Evolutionary conservation across 495 filamentous ascomycete species (phyloP).

Genomic region (Durotheca rogersii): DNA sequence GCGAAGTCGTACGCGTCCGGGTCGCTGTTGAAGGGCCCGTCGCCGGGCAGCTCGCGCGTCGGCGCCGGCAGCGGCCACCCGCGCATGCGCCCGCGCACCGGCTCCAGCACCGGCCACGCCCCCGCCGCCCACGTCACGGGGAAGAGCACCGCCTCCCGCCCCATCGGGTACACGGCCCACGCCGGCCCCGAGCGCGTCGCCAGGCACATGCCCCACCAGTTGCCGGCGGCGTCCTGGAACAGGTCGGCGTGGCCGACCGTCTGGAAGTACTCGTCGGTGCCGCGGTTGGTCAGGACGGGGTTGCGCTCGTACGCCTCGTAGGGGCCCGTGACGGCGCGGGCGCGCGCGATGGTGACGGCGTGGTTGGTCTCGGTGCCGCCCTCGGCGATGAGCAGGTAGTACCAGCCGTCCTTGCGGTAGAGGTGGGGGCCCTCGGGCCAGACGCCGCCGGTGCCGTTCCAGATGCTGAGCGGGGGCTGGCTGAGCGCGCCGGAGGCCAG

Average conservation of each 20-base stretch:
- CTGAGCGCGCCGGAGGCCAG: conserved; percentile 44
- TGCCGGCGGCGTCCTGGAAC: conserved; percentile 50
- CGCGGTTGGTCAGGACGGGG: conserved; percentile 53
- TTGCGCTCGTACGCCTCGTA: conserved; percentile 52
- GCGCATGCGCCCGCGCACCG: conserved; percentile 45
- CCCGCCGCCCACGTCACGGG: conserved; percentile 51
- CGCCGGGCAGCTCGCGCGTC: conserved; percentile 36
- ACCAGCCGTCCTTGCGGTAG: conserved; percentile 63
- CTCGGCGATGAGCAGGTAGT: conserved; percentile 68
- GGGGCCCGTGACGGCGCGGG: conserved; percentile 49
- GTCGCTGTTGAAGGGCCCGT: conserved; percentile 40
- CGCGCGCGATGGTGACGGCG: conserved; percentile 48
- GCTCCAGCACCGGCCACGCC: conserved; percentile 44
- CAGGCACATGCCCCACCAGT: conserved; percentile 58
- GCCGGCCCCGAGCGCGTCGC: conserved; percentile 44
- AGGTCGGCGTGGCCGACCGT: conserved; percentile 52
- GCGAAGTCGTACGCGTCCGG: conserved; percentile 45
- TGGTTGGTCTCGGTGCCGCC: conserved; percentile 59
- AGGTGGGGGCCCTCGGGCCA: conserved; percentile 65
- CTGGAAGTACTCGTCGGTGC: conserved; percentile 50
- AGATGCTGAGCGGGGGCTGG: conserved; percentile 45
- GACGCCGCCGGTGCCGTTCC: conserved; percentile 55
- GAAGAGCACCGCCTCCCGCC: conserved; percentile 56
- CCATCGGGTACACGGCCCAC: conserved; percentile 53
- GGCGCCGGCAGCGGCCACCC: conserved; percentile 41